These are phyloP conservation scores for Madurella fahalii DNA, from an alignment of 2,329 filamentous ascomycete genomes.

Conservation along the genomic window DNA sequence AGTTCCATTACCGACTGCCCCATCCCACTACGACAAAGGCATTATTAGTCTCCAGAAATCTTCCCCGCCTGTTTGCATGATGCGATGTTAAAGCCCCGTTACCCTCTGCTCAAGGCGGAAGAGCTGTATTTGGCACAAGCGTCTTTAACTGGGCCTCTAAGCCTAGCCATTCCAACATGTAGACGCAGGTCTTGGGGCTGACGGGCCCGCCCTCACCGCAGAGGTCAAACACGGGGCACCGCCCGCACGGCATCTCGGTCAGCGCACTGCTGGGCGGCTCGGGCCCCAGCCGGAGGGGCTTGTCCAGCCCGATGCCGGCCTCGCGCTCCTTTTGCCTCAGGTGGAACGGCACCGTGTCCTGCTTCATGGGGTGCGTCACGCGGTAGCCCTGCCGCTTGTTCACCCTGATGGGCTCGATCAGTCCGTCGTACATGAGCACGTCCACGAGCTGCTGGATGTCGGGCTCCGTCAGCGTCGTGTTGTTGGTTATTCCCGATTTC, in stretches of 20 bases:
- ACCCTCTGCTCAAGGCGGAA: neutral
- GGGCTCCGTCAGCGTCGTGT: conserved; percentile 63
- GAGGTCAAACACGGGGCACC: conserved; percentile 88
- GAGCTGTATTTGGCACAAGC: conserved; percentile 1
- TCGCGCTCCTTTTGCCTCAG: conserved; percentile 32
- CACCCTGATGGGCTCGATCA: conserved; percentile 63
- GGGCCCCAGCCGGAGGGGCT: conserved; percentile 31
- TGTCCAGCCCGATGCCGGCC: conserved; percentile 26
- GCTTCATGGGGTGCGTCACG: conserved; percentile 46
- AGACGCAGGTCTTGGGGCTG: conserved; percentile 83
- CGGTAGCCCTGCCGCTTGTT: conserved; percentile 50
- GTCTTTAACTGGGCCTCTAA: conserved; percentile 31
- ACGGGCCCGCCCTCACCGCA: conserved; percentile 90
- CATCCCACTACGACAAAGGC: too few species aligned
- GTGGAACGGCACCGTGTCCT: conserved; percentile 28
- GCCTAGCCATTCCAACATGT: conserved; percentile 81
- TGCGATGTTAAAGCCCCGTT: too few species aligned
- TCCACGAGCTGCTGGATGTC: conserved; percentile 85
- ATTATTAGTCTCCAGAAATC: too few species aligned
- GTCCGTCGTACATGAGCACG: conserved; percentile 83
- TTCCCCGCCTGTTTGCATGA: too few species aligned
- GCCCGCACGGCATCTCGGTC: conserved; percentile 84
- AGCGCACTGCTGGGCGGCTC: conserved; percentile 62
- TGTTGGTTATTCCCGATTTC: conserved; percentile 64
- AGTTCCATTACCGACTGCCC: too few species aligned